These are phyloP conservation scores for Aspergillus sparsus DNA, from an alignment of 495 filamentous ascomycete species.

Conservation along the genomic window DNA sequence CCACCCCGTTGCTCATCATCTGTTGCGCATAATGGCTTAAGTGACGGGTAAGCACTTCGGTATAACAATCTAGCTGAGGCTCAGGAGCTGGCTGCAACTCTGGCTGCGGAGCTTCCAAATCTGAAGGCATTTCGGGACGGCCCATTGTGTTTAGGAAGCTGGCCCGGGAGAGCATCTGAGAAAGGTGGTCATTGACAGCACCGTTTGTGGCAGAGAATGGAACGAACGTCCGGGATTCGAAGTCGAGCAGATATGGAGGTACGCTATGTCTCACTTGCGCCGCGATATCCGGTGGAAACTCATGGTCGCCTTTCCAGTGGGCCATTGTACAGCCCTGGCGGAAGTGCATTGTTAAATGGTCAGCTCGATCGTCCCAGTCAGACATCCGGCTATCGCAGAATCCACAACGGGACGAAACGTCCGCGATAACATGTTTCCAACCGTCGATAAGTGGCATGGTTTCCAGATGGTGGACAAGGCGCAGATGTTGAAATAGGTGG, in stretches of 20 bases:
- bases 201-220: conserved; percentile 34
- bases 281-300: conserved; percentile 61
- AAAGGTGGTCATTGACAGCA: conserved; percentile 23
- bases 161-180: conserved; percentile 18
- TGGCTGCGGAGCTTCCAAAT: background rate
- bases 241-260: conserved; percentile 50
- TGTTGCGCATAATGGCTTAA: conserved; percentile 26
- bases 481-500: conserved; percentile 74
- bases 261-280: conserved; percentile 63
- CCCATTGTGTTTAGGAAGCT: background rate
- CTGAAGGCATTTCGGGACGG: background rate
- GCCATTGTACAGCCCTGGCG: conserved; percentile 62
- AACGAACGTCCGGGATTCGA: conserved; percentile 30
- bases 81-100: background rate
- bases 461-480: conserved; percentile 66
- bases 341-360: conserved; percentile 67
- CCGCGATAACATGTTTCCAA: conserved; percentile 63
- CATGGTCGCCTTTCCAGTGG: conserved; percentile 71
- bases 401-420: conserved; percentile 64
- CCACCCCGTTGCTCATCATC: conserved; percentile 21
- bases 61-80: conserved; percentile 18
- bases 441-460: conserved; percentile 62
- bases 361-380: conserved; percentile 60
- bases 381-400: conserved; percentile 61
- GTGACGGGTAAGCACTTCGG: conserved; percentile 25